These are phyloP conservation scores for Fulvia fulva DNA, from an alignment of 2,329 filamentous ascomycete genomes.

Conservation along the genomic window DNA sequence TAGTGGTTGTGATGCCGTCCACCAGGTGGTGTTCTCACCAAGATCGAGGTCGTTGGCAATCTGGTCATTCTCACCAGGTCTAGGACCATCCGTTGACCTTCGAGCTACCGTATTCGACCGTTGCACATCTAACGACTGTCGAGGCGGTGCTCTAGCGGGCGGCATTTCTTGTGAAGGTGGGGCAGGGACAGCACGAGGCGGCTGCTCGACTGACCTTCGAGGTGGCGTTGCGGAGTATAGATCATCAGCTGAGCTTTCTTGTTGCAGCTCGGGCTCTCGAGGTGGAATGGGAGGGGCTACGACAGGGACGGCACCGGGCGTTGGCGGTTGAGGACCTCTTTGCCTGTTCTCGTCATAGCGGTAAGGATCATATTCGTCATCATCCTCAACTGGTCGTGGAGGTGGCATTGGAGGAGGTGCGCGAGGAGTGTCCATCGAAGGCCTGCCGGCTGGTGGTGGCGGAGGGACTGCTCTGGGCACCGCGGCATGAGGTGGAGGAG, in stretches of 20 bases:
- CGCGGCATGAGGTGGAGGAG: conserved; percentile 34
- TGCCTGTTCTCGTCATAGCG: conserved; percentile 40
- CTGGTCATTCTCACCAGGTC: conserved; percentile 71
- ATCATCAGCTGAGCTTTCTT: conserved; percentile 42
- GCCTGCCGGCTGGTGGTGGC: conserved; percentile 55
- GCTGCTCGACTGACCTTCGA: conserved; percentile 32
- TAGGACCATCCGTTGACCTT: conserved; percentile 69
- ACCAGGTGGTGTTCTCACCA: conserved; percentile 72
- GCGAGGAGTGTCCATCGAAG: conserved; percentile 68
- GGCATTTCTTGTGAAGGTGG: conserved; percentile 38
- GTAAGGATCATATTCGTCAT: conserved; percentile 67
- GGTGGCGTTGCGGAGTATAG: conserved; percentile 44
- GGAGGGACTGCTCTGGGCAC: conserved; percentile 51
- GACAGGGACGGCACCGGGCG: conserved; percentile 32
- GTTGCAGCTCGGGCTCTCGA: conserved; percentile 33
- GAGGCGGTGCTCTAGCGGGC: conserved; percentile 42
- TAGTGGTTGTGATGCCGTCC: conserved; percentile 72
- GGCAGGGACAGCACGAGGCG: conserved; percentile 40
- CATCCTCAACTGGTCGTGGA: conserved; percentile 52
- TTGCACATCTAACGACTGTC: conserved; percentile 55
- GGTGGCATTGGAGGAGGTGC: conserved; percentile 63
- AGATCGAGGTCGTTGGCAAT: conserved; percentile 88
- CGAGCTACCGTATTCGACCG: conserved; percentile 50
- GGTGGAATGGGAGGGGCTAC: conserved; percentile 34
- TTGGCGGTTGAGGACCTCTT: conserved; percentile 26